A percentile compares a stretch with the other conserved stretches of the same genome.
Conservation (phyloP, 768 basidiomycete genomes). For the Amanita thiersii region DNA sequence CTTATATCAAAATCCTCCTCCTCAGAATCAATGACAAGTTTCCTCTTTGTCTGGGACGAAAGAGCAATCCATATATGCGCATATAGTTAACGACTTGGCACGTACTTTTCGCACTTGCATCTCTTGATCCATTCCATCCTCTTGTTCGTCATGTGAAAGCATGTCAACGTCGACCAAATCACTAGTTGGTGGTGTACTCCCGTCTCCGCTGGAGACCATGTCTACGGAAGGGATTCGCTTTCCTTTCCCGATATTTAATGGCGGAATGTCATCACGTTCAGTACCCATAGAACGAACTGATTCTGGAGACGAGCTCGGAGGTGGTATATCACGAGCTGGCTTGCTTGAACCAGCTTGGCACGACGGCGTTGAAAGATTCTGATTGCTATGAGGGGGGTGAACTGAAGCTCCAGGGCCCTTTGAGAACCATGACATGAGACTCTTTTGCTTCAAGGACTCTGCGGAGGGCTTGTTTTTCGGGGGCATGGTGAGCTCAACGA, state of each 20-base stretch:
- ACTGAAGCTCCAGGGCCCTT: slow-evolving; percentile 16
- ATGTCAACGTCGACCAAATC: slow-evolving; percentile 75
- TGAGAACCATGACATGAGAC: slow-evolving; percentile 61
- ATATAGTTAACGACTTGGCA: not conserved
- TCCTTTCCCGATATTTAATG: slow-evolving; percentile 11
- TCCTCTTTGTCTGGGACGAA: slow-evolving; percentile 28
- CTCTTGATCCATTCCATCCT: slow-evolving; percentile 15
- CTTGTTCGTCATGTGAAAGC: slow-evolving; percentile 38
- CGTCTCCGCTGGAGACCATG: slow-evolving; percentile 35
- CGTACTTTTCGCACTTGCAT: not conserved
- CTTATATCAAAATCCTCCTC: slow-evolving; percentile 30
- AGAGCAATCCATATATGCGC: slow-evolving; percentile 1
- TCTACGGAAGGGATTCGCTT: slow-evolving; percentile 16
- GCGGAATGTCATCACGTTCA: slow-evolving; percentile 1
- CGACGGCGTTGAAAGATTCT: slow-evolving; percentile 2
- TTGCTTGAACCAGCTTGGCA: not conserved
- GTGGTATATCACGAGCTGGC: not conserved
- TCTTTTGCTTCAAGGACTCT: slow-evolving; percentile 60
- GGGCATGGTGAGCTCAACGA: slow-evolving; percentile 28
- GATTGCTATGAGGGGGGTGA: not conserved
- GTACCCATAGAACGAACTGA: slow-evolving; percentile 7
- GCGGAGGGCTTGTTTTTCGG: slow-evolving; percentile 31
- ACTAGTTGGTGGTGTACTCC: slow-evolving; percentile 70
- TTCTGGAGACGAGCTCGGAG: slow-evolving; percentile 4
- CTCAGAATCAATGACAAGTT: slow-evolving; percentile 68